phyloP scores from a whole-genome alignment of 2,329 filamentous ascomycete species.

The Fusarium austroafricanum region DNA sequence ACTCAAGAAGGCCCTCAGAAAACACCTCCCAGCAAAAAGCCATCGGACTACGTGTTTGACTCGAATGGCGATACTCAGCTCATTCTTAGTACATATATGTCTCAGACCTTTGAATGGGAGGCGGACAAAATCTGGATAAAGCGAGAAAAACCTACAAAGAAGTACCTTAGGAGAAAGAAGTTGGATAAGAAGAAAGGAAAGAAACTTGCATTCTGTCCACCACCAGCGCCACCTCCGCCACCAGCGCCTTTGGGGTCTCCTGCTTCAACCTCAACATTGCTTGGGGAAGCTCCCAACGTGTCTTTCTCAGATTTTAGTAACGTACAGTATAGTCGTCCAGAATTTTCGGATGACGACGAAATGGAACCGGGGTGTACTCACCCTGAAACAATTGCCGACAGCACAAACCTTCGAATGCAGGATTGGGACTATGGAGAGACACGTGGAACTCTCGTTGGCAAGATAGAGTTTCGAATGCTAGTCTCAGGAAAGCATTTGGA shows the following conservation, averaged over 20 bases:
- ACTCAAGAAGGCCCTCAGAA: no score
- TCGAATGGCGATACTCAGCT: not conserved
- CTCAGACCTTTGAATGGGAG: not conserved
- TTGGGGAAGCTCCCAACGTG: fast-evolving
- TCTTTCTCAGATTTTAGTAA: fast-evolving
- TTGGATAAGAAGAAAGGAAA: not conserved
- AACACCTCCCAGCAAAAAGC: not conserved
- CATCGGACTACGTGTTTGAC: not conserved
- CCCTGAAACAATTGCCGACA: fast-evolving
- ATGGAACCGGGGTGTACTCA: fast-evolving
- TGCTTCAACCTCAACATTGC: fast-evolving
- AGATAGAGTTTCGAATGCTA: not conserved
- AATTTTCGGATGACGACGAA: fast-evolving
- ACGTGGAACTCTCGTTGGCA: fast-evolving
- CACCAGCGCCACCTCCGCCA: no score
- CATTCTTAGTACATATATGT: not conserved
- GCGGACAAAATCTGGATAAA: not conserved
- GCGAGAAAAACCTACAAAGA: not conserved
- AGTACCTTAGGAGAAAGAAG: not conserved
- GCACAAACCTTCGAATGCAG: fast-evolving
- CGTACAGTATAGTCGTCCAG: fast-evolving
- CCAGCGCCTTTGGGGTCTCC: no score
- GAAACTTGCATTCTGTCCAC: no score
- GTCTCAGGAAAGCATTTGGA: slow-evolving; percentile 11
- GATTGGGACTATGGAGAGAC: not conserved